Percentiles rank a stretch among this genome's conserved stretches.
Conservation (phyloP, 2,329 filamentous ascomycete genomes). For the Claviceps capensis region DNA sequence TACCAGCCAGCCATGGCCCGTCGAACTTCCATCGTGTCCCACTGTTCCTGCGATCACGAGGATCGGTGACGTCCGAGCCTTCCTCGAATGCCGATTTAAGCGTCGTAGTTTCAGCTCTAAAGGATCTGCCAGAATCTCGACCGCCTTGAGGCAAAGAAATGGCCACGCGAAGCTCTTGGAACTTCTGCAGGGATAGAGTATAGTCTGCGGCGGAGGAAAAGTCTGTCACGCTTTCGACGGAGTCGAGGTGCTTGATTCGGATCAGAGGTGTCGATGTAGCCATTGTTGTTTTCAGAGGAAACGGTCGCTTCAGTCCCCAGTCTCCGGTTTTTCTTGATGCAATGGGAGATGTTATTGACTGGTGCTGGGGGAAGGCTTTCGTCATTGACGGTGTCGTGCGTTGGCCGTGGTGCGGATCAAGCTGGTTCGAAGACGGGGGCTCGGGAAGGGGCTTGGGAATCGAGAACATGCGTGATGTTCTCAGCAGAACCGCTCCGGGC, state of each 20-base stretch:
- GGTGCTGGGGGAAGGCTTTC: slow-evolving; percentile 63
- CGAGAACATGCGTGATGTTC: slow-evolving; percentile 80
- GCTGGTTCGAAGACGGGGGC: slow-evolving; percentile 33
- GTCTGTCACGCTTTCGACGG: slow-evolving; percentile 77
- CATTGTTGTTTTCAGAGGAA: slow-evolving; percentile 64
- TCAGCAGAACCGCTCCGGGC: slow-evolving; percentile 57
- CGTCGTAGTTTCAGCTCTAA: not conserved
- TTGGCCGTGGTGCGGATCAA: slow-evolving; percentile 16
- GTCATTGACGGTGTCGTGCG: slow-evolving; percentile 39
- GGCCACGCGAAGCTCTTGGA: slow-evolving; percentile 66
- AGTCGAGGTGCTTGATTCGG: slow-evolving; percentile 66
- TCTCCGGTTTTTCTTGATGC: slow-evolving; percentile 66
- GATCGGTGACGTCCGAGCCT: slow-evolving; percentile 37
- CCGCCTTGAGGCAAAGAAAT: slow-evolving; percentile 39
- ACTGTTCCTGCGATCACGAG: slow-evolving; percentile 21
- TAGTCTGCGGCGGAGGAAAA: slow-evolving; percentile 76
- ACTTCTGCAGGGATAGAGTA: slow-evolving; percentile 68
- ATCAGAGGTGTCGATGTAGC: slow-evolving; percentile 62
- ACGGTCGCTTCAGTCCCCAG: slow-evolving; percentile 80
- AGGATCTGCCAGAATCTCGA: slow-evolving; percentile 5
- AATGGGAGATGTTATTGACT: slow-evolving; percentile 65
- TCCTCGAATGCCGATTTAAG: slow-evolving; percentile 46
- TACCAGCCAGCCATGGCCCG: slow-evolving; percentile 52
- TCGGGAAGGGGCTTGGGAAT: slow-evolving; percentile 62
- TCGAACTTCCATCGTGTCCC: slow-evolving; percentile 51